phyloP scores from a whole-genome alignment of 208 protist species.

The Crithidia fasciculata region DNA sequence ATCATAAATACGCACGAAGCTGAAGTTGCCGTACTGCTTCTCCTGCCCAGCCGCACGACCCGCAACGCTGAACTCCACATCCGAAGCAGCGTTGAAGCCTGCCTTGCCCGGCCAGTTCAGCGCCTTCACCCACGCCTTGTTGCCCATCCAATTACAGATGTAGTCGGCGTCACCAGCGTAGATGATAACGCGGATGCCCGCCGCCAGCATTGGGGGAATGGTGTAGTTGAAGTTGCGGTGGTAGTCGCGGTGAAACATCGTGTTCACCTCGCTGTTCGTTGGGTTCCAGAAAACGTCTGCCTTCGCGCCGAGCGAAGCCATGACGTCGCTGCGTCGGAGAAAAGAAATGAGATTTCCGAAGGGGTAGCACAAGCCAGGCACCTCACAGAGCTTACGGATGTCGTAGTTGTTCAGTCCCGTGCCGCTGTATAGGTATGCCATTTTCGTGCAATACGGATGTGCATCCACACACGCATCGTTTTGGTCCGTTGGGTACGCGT shows the following conservation, averaged over 20 bases:
- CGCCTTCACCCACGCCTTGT: conserved; percentile 75
- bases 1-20: conserved; percentile 80
- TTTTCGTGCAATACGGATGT: neutral
- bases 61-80: conserved; percentile 38
- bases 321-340: conserved; percentile 1
- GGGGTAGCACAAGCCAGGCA: conserved; percentile 14
- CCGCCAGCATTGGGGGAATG: conserved; percentile 61
- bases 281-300: neutral
- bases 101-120: conserved; percentile 76
- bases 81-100: conserved; percentile 53
- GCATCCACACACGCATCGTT: conserved; percentile 26
- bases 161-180: conserved; percentile 93
- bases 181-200: conserved; percentile 84
- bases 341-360: conserved; percentile 10
- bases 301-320: neutral
- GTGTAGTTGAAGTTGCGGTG: conserved; percentile 70
- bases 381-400: conserved; percentile 63
- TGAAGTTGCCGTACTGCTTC: conserved; percentile 49
- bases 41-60: conserved; percentile 38
- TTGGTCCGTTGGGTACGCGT: conserved; percentile 7
- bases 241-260: conserved; percentile 69
- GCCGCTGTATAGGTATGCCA: conserved; percentile 19
- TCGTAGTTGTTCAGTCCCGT: conserved; percentile 88
- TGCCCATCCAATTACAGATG: conserved; percentile 94
- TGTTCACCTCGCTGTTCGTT: conserved; percentile 60